Evolutionary conservation across 257 asterid species (phyloP).

Genomic region (Nicotiana tomentosiformis): DNA sequence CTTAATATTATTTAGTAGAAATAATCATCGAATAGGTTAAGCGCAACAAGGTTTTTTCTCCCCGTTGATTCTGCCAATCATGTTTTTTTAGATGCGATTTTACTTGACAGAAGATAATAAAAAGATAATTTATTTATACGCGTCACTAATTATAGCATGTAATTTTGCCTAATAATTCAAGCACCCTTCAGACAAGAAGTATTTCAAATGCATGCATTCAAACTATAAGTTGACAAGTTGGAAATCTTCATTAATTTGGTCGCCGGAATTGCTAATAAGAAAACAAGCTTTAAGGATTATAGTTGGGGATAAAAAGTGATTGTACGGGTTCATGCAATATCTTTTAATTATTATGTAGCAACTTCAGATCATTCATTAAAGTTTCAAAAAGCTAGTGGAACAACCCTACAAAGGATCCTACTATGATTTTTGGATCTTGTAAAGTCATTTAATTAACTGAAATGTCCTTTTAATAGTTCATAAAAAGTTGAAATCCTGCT

Average conservation of each 20-base stretch:
- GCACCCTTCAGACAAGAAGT: too few species aligned
- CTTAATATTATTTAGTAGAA: too few species aligned
- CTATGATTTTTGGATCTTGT: not conserved
- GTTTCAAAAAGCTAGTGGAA: slow-evolving; percentile 5
- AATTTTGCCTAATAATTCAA: too few species aligned
- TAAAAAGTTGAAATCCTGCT: not conserved
- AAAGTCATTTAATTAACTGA: not conserved
- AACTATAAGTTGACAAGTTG: not conserved
- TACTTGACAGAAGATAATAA: too few species aligned
- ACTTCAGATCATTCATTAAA: not conserved
- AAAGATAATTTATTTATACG: too few species aligned
- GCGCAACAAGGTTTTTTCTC: too few species aligned
- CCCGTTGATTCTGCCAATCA: too few species aligned
- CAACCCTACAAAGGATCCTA: slow-evolving; percentile 6
- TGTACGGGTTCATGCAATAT: slow-evolving; percentile 27
- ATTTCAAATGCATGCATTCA: not conserved
- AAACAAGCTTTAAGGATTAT: not conserved
- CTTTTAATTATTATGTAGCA: not conserved
- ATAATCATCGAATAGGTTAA: too few species aligned
- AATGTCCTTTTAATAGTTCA: not conserved
- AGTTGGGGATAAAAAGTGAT: not conserved
- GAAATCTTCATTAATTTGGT: not conserved
- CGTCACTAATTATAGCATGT: too few species aligned
- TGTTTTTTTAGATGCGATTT: too few species aligned
- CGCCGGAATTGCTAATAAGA: not conserved